Base-by-base conservation (phyloP, 2,329 filamentous ascomycete genomes). In the Verticillium albo-atrum region DNA sequence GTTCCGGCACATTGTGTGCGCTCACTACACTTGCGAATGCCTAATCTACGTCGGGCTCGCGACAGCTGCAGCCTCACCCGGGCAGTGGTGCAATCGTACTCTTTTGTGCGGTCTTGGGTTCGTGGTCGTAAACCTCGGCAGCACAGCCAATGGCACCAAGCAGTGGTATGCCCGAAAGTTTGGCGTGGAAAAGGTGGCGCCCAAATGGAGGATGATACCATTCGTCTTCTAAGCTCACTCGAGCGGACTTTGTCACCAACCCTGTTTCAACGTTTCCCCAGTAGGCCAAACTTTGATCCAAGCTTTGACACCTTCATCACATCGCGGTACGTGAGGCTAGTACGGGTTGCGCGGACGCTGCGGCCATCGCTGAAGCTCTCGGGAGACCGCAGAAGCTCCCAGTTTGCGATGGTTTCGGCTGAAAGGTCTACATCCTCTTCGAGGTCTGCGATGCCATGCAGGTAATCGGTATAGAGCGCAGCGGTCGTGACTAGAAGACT, bases 1-100 rank as follows among this genome's bases (percentile, higher is more conserved):
- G 60, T 99, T 98, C 73, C 79, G 79, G 52, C 79, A 81, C 60
- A 74, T 96, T 25, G 75, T 97, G 42, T 96, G 90, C 67, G 92
- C 95, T 20, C 95, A 99, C 75, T 99, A 98, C 74, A 90, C 90
- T 3, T 91, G 89, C 68, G 95, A 98, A 76, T 93, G 91, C 70
- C 71, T 89, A 47, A 85, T 97, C 60, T 98, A 99, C 71, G 70
- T 92, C 23, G 83, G 89, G n/a, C 75, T 99, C 64, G 84, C 91
- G 3, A 75, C 95, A 53, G 72, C 89, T 42, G 87, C 88, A 30
- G 92, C 93, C 1, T 92, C 93, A 0, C 68, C 75, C 7, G 89
- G 87, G 12, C 74, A 78, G 32, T 63, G 83, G 58, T 71, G 91
- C 60, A 97, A 97, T 73, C 83, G 78, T 70, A 94, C 93, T 0